Evolutionary conservation across 495 filamentous ascomycete species (phyloP).

Genomic region (Daldinia decipiens): DNA sequence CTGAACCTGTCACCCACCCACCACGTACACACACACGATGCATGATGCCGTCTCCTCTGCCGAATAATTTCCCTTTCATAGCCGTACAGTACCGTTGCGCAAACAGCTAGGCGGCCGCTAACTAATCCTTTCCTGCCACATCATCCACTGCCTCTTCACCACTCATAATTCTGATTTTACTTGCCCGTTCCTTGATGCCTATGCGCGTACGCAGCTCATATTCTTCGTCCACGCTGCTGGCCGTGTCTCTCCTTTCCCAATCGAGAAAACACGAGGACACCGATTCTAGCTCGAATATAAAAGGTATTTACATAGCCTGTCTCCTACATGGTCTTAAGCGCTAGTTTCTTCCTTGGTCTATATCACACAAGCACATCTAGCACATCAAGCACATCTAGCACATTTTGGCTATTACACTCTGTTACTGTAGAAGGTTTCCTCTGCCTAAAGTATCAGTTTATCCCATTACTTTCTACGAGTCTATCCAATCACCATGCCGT

Average conservation of each 20-base stretch:
- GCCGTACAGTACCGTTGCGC: constrained; percentile 56
- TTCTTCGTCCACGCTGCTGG: constrained; percentile 40
- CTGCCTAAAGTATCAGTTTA: constrained; percentile 23
- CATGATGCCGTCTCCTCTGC: constrained; percentile 54
- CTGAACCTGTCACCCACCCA: constrained; percentile 33
- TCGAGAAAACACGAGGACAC: constrained; percentile 36
- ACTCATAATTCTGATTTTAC: constrained; percentile 36
- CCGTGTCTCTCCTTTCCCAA: constrained; percentile 43
- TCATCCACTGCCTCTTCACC: constrained; percentile 48
- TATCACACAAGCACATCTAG: constrained; percentile 19
- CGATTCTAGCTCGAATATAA: constrained; percentile 32
- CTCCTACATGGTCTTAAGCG: constrained; percentile 21
- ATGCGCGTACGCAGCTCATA: constrained; percentile 34
- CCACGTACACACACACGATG: constrained; percentile 53
- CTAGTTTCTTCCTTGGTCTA: constrained; percentile 23
- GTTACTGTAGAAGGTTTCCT: constrained; percentile 2
- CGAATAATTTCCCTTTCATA: constrained; percentile 52
- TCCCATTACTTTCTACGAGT: constrained; percentile 22
- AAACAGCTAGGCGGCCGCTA: constrained; percentile 53
- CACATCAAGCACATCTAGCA: too few relatives aligned
- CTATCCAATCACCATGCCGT: constrained; percentile 43
- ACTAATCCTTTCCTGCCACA: constrained; percentile 60
- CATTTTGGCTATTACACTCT: constrained; percentile 4
- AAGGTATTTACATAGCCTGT: constrained; percentile 38
- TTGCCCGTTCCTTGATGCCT: constrained; percentile 36